Evolutionary conservation across 148 eudicot genomes (phyloP), one percentile per base, ranked within the genome.

Genomic region (Limonium bicolor): DNA sequence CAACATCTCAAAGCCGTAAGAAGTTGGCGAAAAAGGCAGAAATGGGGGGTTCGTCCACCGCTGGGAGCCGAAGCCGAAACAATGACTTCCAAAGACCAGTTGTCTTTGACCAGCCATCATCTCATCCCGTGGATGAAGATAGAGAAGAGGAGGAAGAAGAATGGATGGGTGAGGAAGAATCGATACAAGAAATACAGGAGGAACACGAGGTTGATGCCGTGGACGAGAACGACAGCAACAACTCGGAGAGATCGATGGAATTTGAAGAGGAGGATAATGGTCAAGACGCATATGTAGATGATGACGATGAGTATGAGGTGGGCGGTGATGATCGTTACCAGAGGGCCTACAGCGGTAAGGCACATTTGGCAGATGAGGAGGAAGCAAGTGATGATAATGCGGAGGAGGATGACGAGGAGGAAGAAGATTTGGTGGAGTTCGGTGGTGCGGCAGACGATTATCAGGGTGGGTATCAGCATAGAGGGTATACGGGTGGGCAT

Each of bases 21-120:
- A 56, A 72, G 61, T 46, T 65, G 71, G 51, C 84, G 77, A 56
- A 64, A 40, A 10, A 64, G 65, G 38, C 69, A 64, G 56, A 60
- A 59, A 25, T 27, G 46, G 57, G 41, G 4, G 62, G 48, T 0
- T 36, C 59, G 23, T 22, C 53, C 16, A 7, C 59, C 36, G 22
- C 48, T 26, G 14, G 40, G 1, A 46, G 1, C 39, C 13, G 10
- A 17, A 4, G n/a, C n/a, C n/a, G n/a, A n/a, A n/a, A n/a, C n/a
- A n/a, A 57, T 5, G 36, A 10, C 33, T 42, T 54, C 16, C 63
- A 50, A 0, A 42, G 50, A 52, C 65, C 64, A 18, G 53, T 67
- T 42, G 51, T 45, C 42, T 66, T 45, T 21, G 48, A 61, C 13
- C 58, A 38, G 31, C 54, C 69, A 10, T 72, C 73, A 1, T 68